Evolutionary conservation across 306 rosid genomes (phyloP).

Genomic region (Betula pendula): DNA sequence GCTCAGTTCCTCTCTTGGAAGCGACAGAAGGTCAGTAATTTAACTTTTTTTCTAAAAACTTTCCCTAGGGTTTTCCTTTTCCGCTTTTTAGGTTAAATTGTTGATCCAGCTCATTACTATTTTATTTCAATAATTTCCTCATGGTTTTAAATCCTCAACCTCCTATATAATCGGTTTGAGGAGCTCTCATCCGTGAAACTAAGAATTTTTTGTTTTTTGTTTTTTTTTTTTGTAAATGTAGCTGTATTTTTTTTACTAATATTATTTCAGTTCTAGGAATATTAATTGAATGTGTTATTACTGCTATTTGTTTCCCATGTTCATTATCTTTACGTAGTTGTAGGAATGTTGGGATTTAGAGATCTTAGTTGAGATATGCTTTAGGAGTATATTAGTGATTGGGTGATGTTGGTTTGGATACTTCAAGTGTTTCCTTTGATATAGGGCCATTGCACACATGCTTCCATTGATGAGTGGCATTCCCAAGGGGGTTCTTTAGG

Average conservation of each 20-base stretch:
- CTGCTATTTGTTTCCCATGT: not conserved
- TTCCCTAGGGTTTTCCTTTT: slow-evolving; percentile 30
- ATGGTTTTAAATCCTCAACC: too few relatives aligned
- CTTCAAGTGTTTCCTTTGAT: not conserved
- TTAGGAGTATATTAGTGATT: not conserved
- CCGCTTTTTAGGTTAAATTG: not conserved
- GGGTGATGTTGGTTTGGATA: not conserved
- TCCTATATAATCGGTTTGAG: not conserved
- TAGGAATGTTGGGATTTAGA: not conserved
- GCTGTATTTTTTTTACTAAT: not conserved
- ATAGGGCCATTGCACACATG: not conserved
- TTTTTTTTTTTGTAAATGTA: not conserved
- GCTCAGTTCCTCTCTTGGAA: slow-evolving; percentile 85
- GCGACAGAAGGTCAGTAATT: slow-evolving; percentile 59
- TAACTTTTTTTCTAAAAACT: not conserved
- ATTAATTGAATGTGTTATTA: not conserved
- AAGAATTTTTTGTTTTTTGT: not conserved
- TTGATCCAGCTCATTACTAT: not conserved
- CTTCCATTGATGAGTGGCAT: not conserved
- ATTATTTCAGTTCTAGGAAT: not conserved
- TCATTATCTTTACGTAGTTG: not conserved
- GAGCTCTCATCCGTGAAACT: not conserved
- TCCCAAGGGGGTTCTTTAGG: not conserved
- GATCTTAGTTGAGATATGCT: not conserved
- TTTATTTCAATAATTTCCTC: not conserved